A percentile compares a stretch with the other conserved stretches of the same genome.
These are phyloP conservation scores for Stipa capillata DNA, from an alignment of 176 grass and related monocot genomes.

Conservation along the genomic window DNA sequence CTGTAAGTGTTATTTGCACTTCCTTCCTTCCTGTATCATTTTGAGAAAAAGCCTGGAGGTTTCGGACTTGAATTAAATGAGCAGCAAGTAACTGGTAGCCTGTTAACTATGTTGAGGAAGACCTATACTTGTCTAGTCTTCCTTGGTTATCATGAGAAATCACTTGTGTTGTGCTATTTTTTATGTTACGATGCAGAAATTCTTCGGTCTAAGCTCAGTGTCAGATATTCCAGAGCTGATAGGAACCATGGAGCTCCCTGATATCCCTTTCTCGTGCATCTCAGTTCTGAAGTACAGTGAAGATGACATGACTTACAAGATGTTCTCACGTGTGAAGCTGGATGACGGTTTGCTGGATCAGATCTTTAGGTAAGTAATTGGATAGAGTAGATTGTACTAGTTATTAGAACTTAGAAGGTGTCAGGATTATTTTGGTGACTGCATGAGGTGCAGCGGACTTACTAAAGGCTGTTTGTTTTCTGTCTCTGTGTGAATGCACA, in stretches of 20 bases:
- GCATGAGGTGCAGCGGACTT: background rate
- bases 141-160: background rate
- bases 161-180: background rate
- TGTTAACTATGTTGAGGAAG: background rate
- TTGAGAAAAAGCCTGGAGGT: background rate
- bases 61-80: background rate
- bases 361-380: constrained; percentile 57
- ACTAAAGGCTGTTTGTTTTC: background rate
- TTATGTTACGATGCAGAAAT: constrained; percentile 41
- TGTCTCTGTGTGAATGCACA: no score
- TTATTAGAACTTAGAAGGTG: no score
- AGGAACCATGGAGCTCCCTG: constrained; percentile 71
- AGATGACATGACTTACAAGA: constrained; percentile 69
- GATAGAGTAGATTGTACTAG: background rate
- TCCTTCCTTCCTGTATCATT: background rate
- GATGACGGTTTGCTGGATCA: constrained; percentile 55
- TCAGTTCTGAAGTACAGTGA: constrained; percentile 62
- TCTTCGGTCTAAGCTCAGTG: constrained; percentile 61
- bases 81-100: background rate
- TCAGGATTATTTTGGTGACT: background rate
- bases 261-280: constrained; percentile 74
- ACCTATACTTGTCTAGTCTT: background rate
- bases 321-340: constrained; percentile 65
- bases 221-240: constrained; percentile 69
- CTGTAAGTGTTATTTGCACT: constrained; percentile 46